Evolutionary conservation across 257 asterid genomes (phyloP), one percentile per base, ranked within the genome.

Genomic region (Capsicum baccatum): DNA sequence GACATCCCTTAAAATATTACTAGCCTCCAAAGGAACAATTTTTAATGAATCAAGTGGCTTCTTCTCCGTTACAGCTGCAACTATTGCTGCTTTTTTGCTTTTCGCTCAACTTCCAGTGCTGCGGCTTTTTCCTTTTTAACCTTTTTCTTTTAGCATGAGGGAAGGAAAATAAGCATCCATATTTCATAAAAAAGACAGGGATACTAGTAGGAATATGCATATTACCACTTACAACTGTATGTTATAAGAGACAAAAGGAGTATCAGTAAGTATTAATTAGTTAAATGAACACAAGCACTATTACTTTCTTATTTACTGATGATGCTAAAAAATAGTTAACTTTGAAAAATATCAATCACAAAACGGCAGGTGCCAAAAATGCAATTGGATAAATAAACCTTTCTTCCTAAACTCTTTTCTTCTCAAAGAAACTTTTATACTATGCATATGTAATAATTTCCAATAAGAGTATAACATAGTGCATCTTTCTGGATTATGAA

Each of bases 101-200:
- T 85, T 81, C 88, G 91, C 90, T 91, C 92, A 83, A 97, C 95
- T 86, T 91, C 94, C 83, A 86, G 55, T 67, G 92, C 91, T 42
- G 86, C 94, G 12, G 88, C 91, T 90, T 89, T 92, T 87, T 90
- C 97, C 80, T 86, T 87, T 86, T 89, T 93, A 62, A 88, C 90
- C 33, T 26, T 26, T 26, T 26, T 88, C 83, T 91, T 82, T 93
- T 95, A 83, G 93, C 94, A 50, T 74, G 44, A 7, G 47, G 60
- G 81, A 47, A 76, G 47, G 26, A 48, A 76, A 12, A 26, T 52
- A 52, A 33, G 39, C 63, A 76, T 47, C 26, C 58, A 21, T 62
- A 76, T 33, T 76, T 50, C 42, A 74, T 11, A 52, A 57, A 47
- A 26, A 50, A 50, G 9, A 21, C 81, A 48, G 60, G 80, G 80